Conservation (phyloP, 768 basidiomycete genomes). For the Tricholoma sp. region DNA sequence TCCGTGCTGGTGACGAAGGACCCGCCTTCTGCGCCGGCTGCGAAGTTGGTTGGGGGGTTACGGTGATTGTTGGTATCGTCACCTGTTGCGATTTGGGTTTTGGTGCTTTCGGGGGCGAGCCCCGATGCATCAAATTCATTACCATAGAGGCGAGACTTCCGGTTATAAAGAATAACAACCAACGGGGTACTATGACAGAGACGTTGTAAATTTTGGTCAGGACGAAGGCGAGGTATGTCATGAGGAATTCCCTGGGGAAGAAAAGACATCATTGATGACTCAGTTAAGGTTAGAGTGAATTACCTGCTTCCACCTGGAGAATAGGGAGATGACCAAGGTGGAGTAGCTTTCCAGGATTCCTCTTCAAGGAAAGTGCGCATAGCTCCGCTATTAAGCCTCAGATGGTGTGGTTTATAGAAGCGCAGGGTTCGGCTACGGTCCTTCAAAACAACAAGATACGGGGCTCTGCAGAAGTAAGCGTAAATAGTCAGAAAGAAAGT, state of each 20-base stretch:
- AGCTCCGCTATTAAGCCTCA: constrained; percentile 54
- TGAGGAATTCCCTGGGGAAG: constrained; percentile 53
- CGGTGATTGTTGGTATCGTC: background rate
- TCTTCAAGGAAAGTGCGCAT: constrained; percentile 63
- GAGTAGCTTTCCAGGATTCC: constrained; percentile 56
- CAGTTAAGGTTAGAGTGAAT: background rate
- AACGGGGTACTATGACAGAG: constrained; percentile 57
- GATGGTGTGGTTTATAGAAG: constrained; percentile 64
- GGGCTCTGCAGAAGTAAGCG: constrained; percentile 47
- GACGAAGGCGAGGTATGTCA: constrained; percentile 52
- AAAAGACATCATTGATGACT: background rate
- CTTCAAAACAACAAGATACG: constrained; percentile 63
- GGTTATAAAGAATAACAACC: constrained; percentile 61
- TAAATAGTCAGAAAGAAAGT: constrained; percentile 3
- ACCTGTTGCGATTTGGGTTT: background rate
- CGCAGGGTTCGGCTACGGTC: constrained; percentile 76
- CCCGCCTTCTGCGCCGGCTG: constrained; percentile 3
- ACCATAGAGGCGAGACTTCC: constrained; percentile 64
- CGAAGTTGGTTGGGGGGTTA: background rate
- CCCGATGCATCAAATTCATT: constrained; percentile 58
- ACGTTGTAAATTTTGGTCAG: constrained; percentile 49
- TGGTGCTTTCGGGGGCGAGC: constrained; percentile 5
- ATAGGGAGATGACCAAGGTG: constrained; percentile 64
- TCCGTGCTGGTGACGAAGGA: constrained; percentile 7
- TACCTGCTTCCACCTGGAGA: constrained; percentile 77